Evolutionary conservation across 129 eudicot species (phyloP).

Genomic region (Artemisia tridentata): DNA sequence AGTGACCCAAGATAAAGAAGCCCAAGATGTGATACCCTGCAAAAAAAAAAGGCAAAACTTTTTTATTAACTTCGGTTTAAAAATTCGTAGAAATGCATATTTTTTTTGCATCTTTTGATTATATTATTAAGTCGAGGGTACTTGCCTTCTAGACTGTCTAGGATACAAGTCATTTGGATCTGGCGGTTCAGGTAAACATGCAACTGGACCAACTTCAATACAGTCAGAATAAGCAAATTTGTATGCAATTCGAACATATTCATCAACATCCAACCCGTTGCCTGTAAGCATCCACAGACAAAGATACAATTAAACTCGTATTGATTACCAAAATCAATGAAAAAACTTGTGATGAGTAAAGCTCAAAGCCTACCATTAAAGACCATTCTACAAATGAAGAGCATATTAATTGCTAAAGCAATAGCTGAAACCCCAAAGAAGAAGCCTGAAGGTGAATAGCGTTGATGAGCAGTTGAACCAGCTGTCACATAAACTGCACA

Average conservation of each 20-base stretch:
- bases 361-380: slow-evolving; percentile 65
- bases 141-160: slow-evolving; percentile 94
- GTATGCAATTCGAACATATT: slow-evolving; percentile 92
- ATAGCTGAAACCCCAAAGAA: slow-evolving; percentile 99
- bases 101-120: no score
- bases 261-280: slow-evolving; percentile 95
- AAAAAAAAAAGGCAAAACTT: slow-evolving; percentile 5
- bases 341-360: neutral
- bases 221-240: slow-evolving; percentile 96
- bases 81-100: neutral
- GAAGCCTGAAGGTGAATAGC: slow-evolving; percentile 97
- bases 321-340: neutral
- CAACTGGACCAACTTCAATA: slow-evolving; percentile 96
- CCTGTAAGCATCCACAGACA: slow-evolving; percentile 41
- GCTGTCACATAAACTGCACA: slow-evolving; percentile 99
- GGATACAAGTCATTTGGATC: slow-evolving; percentile 98
- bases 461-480: slow-evolving; percentile 80
- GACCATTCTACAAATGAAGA: slow-evolving; percentile 96
- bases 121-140: neutral
- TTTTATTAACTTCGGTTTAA: neutral
- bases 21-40: slow-evolving; percentile 96
- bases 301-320: neutral
- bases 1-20: slow-evolving; percentile 84
- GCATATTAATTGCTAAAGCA: slow-evolving; percentile 97
- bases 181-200: slow-evolving; percentile 96